These are phyloP conservation scores for Zasmidium angulare DNA, from an alignment of 2,329 filamentous ascomycete species.

Conservation along the genomic window DNA sequence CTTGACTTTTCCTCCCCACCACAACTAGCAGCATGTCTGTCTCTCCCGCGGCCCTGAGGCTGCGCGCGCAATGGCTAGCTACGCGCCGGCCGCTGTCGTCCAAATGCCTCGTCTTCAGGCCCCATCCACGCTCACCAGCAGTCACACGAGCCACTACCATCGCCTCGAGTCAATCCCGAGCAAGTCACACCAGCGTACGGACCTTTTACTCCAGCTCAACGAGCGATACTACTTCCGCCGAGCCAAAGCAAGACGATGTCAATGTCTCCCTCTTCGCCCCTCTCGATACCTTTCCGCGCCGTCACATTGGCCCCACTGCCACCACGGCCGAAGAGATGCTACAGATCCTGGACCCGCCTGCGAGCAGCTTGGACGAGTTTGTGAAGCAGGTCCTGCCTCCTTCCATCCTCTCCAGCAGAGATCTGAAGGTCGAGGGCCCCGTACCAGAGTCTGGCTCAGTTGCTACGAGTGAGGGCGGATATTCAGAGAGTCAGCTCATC, in stretches of 20 bases:
- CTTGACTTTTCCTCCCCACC: neutral
- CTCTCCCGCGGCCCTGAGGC: constrained; percentile 26
- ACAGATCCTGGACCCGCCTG: constrained; percentile 71
- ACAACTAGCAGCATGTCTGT: constrained; percentile 19
- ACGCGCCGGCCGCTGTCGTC: constrained; percentile 32
- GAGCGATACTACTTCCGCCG: constrained; percentile 22
- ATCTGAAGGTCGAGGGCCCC: constrained; percentile 58
- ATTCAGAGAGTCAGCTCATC: constrained; percentile 62
- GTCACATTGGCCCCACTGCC: constrained; percentile 83
- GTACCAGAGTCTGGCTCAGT: constrained; percentile 42
- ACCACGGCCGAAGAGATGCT: constrained; percentile 75
- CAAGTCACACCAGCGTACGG: constrained; percentile 11
- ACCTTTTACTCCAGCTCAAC: constrained; percentile 34
- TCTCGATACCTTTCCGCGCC: constrained; percentile 69
- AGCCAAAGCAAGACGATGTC: constrained; percentile 22
- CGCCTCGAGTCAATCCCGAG: constrained; percentile 9
- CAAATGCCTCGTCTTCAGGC: constrained; percentile 26
- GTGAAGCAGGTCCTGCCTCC: constrained; percentile 78
- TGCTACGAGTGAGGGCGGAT: constrained; percentile 41
- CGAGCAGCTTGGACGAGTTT: constrained; percentile 74
- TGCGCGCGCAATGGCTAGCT: constrained; percentile 36
- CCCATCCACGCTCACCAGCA: constrained; percentile 2
- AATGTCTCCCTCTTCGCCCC: constrained; percentile 42
- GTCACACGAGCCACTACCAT: constrained; percentile 11
- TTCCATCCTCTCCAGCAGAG: constrained; percentile 69